A percentile compares a stretch with the other conserved stretches of the same genome.
Conservation (phyloP, 805 yeast genomes). For the Yarrowia porcina region DNA sequence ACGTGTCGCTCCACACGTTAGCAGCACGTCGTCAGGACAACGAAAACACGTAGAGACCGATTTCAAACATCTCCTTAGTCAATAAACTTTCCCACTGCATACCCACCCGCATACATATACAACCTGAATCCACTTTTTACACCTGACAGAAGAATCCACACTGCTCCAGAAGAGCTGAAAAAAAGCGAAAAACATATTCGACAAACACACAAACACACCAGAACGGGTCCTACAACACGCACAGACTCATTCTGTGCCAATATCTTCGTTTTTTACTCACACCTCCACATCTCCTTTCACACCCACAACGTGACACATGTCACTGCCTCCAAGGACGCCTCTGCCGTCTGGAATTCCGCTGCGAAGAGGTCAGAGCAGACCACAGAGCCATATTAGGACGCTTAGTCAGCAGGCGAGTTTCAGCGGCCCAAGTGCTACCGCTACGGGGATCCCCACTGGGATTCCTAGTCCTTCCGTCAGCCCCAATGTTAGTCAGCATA, state of each 20-base stretch:
- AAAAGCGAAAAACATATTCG: too few species aligned
- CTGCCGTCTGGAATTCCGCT: conserved; percentile 6
- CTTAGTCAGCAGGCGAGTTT: conserved; percentile 3
- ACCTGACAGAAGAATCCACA: too few species aligned
- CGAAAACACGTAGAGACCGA: not conserved
- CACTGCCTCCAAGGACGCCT: conserved; percentile 3
- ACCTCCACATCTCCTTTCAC: not conserved
- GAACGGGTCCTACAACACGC: too few species aligned
- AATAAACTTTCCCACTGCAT: not conserved
- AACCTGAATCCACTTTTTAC: not conserved
- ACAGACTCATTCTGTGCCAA: not conserved
- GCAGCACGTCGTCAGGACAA: not conserved
- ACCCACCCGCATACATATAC: not conserved
- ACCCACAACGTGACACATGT: not conserved
- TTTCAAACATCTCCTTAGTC: not conserved
- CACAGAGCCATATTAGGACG: not conserved
- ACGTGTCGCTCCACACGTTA: not conserved
- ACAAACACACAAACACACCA: not conserved
- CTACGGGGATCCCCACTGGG: too few species aligned
- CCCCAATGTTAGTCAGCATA: not conserved
- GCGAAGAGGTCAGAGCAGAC: not conserved
- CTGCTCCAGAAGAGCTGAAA: not conserved
- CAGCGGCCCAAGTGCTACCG: too few species aligned
- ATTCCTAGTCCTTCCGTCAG: not conserved
- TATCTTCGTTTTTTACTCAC: not conserved